A percentile compares a stretch with the other conserved stretches of the same genome.
Conservation (phyloP, 257 asterid species). For the Apocynum venetum region DNA sequence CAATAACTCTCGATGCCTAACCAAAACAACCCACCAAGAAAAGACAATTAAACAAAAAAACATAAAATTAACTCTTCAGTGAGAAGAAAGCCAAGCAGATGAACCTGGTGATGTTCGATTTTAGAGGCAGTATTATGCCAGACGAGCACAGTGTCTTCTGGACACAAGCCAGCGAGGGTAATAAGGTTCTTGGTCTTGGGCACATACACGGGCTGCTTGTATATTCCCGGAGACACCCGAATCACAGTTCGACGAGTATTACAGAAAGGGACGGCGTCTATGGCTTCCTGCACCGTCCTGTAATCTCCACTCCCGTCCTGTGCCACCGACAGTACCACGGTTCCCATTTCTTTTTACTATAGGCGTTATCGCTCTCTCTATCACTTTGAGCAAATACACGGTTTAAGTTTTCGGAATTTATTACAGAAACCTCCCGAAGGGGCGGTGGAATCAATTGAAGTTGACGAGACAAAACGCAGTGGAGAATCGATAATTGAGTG, state of each 20-base stretch:
- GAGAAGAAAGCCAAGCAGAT: background rate
- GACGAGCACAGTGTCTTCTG: conserved; percentile 74
- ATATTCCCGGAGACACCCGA: conserved; percentile 73
- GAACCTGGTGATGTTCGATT: conserved; percentile 85
- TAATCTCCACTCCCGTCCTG: conserved; percentile 60
- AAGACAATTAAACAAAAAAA: background rate
- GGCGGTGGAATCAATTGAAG: background rate
- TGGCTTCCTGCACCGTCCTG: conserved; percentile 90
- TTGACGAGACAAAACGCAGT: background rate
- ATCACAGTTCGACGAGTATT: conserved; percentile 72
- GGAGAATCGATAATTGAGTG: conserved; percentile 2
- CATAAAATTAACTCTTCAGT: background rate
- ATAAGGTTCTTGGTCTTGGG: conserved; percentile 85
- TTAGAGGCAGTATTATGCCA: conserved; percentile 80
- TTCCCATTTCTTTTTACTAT: conserved; percentile 12
- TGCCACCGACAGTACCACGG: conserved; percentile 55
- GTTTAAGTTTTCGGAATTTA: background rate
- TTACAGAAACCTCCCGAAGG: background rate
- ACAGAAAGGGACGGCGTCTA: conserved; percentile 74
- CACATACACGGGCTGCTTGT: conserved; percentile 74
- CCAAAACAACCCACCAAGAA: conserved; percentile 2
- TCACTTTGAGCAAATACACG: background rate
- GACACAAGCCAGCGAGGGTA: conserved; percentile 68
- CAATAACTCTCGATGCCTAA: conserved; percentile 72
- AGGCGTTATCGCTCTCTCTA: background rate